A percentile compares a stretch with the other conserved stretches of the same genome.
Conservation (phyloP, 1,139 yeast genomes). For the Scheffersomyces parashehatae region DNA sequence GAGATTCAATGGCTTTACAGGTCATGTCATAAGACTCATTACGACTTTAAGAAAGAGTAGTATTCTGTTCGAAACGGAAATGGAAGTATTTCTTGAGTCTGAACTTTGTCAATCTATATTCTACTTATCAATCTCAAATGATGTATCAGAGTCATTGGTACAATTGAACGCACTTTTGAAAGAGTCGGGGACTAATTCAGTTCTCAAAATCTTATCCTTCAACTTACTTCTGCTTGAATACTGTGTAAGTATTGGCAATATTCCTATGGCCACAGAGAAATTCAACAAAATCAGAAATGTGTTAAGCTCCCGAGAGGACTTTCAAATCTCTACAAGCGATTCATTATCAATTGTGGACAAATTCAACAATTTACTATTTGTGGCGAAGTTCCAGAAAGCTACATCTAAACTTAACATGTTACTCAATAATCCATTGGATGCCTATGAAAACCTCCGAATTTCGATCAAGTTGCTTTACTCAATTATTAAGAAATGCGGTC, state of each 20-base stretch:
- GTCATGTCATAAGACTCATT: slow-evolving; percentile 23
- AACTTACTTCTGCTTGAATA: slow-evolving; percentile 35
- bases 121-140: slow-evolving; percentile 10
- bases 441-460: slow-evolving; percentile 34
- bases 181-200: slow-evolving; percentile 5
- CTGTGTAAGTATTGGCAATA: slow-evolving; percentile 15
- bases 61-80: not conserved
- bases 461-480: slow-evolving; percentile 45
- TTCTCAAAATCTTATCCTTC: slow-evolving; percentile 10
- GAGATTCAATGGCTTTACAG: slow-evolving; percentile 35
- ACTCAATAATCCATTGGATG: slow-evolving; percentile 17
- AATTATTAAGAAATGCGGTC: slow-evolving; percentile 35
- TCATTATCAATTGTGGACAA: slow-evolving; percentile 23
- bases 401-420: slow-evolving; percentile 22
- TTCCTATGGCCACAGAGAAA: slow-evolving; percentile 20
- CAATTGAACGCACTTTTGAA: slow-evolving; percentile 17
- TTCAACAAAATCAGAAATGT: slow-evolving; percentile 23
- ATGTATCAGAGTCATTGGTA: slow-evolving; percentile 14
- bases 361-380: slow-evolving; percentile 32
- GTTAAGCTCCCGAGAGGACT: slow-evolving; percentile 30
- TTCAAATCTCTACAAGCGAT: slow-evolving; percentile 18
- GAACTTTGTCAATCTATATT: slow-evolving; percentile 16
- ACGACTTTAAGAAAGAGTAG: slow-evolving; percentile 5
- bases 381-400: slow-evolving; percentile 37
- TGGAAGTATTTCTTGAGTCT: slow-evolving; percentile 11